Evolutionary conservation across 179 eudicot species (phyloP).

Genomic region (Carnegiea gigantea): DNA sequence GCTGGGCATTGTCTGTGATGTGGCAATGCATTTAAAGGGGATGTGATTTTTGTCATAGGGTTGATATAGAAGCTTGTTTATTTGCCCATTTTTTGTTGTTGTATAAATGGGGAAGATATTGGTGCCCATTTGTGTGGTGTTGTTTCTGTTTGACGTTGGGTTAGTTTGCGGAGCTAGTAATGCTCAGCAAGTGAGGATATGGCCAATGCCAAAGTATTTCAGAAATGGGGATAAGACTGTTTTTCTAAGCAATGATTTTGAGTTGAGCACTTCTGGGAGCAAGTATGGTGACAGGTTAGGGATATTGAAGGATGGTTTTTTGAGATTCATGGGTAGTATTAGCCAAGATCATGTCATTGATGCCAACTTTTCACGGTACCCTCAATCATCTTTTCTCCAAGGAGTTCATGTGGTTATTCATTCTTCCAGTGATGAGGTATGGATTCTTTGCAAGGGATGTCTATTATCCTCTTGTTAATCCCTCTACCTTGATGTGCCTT

Average conservation of each 20-base stretch:
- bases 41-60: constrained; percentile 10
- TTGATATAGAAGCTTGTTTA: constrained; percentile 1
- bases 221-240: constrained; percentile 48
- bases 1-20: constrained; percentile 2
- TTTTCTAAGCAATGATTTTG: constrained; percentile 52
- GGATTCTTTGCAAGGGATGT: background rate
- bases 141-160: constrained; percentile 30
- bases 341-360: constrained; percentile 57
- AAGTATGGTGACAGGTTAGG: constrained; percentile 61
- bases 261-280: constrained; percentile 54
- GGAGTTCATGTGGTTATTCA: constrained; percentile 67
- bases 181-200: constrained; percentile 50
- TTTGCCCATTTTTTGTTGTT: constrained; percentile 7
- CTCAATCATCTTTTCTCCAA: constrained; percentile 43
- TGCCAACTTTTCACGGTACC: constrained; percentile 32
- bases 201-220: constrained; percentile 82
- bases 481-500: background rate
- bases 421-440: constrained; percentile 74
- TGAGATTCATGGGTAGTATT: constrained; percentile 47
- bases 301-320: constrained; percentile 69
- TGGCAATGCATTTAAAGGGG: background rate
- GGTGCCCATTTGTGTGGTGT: constrained; percentile 33
- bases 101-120: constrained; percentile 42
- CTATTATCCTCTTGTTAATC: background rate
- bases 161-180: constrained; percentile 35